Evolutionary conservation across 768 basidiomycete species (phyloP).

Genomic region (Pulveroboletus sp.): DNA sequence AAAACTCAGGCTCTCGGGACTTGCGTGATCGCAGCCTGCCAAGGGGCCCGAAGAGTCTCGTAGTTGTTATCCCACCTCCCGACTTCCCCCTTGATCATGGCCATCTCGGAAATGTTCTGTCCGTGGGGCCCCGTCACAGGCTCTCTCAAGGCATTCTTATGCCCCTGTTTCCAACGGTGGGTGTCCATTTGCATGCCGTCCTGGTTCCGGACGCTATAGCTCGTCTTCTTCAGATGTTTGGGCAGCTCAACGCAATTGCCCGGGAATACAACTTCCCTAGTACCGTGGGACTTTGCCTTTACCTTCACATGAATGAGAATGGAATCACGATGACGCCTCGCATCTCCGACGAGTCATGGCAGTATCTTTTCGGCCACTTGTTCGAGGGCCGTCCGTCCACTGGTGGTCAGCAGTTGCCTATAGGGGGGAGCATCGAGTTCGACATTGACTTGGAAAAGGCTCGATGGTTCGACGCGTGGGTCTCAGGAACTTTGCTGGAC

Average conservation of each 20-base stretch:
- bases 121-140: slow-evolving; percentile 55
- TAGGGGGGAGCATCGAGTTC: slow-evolving; percentile 80
- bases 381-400: slow-evolving; percentile 40
- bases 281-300: slow-evolving; percentile 72
- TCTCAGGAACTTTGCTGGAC: slow-evolving; percentile 49
- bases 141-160: slow-evolving; percentile 67
- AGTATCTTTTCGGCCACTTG: slow-evolving; percentile 61
- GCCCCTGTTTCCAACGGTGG: slow-evolving; percentile 71
- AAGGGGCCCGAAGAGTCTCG: slow-evolving; percentile 47
- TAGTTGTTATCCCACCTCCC: slow-evolving; percentile 64
- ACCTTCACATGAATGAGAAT: slow-evolving; percentile 59
- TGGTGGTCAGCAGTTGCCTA: slow-evolving; percentile 44
- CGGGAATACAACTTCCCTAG: slow-evolving; percentile 81
- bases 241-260: slow-evolving; percentile 73
- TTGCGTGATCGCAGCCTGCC: slow-evolving; percentile 38
- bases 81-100: slow-evolving; percentile 57
- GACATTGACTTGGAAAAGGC: slow-evolving; percentile 77
- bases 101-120: slow-evolving; percentile 53
- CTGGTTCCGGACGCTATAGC: neutral
- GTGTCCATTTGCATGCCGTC: slow-evolving; percentile 3
- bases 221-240: slow-evolving; percentile 53
- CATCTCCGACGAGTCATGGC: slow-evolving; percentile 77
- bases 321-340: slow-evolving; percentile 60
- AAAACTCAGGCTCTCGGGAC: slow-evolving; percentile 45
- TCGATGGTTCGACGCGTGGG: slow-evolving; percentile 75